phyloP scores from a whole-genome alignment of 345 rosid species.

The Boechera retrofracta region DNA sequence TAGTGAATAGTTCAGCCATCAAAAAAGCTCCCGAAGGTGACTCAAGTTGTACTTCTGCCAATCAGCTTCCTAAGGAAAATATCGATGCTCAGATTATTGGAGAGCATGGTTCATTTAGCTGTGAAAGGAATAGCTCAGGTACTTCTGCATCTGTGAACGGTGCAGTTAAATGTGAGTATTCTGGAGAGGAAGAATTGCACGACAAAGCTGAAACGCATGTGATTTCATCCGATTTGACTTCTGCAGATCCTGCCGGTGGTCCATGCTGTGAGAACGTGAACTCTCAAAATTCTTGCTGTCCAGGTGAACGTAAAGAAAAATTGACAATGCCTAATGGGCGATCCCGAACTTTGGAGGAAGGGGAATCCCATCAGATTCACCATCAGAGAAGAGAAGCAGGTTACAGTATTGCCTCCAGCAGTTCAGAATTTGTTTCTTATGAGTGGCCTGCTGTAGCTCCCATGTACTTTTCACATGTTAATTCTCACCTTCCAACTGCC shows the following conservation, averaged over 20 bases:
- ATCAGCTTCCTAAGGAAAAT: constrained; percentile 48
- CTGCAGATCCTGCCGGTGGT: constrained; percentile 40
- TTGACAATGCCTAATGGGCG: constrained; percentile 41
- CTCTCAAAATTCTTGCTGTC: constrained; percentile 41
- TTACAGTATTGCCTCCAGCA: constrained; percentile 47
- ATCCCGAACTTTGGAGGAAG: constrained; percentile 46
- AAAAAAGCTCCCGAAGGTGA: constrained; percentile 36
- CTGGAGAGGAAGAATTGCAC: constrained; percentile 39
- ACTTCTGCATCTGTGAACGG: constrained; percentile 35
- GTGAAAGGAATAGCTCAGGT: constrained; percentile 38
- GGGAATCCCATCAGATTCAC: constrained; percentile 47
- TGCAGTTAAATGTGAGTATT: constrained; percentile 42
- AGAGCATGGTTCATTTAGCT: constrained; percentile 47
- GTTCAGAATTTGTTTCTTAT: constrained; percentile 67
- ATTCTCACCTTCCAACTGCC: constrained; percentile 82
- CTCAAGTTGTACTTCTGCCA: constrained; percentile 46
- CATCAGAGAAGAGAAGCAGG: constrained; percentile 49
- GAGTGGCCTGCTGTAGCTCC: constrained; percentile 90
- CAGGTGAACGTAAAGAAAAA: constrained; percentile 47
- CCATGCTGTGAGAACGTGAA: constrained; percentile 44
- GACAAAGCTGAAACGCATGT: constrained; percentile 42
- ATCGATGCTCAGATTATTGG: constrained; percentile 40
- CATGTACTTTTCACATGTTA: constrained; percentile 71
- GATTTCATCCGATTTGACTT: constrained; percentile 41
- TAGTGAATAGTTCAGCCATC: constrained; percentile 41